Conservation (phyloP, 805 yeast genomes). For the Cephaloascus fragrans region DNA sequence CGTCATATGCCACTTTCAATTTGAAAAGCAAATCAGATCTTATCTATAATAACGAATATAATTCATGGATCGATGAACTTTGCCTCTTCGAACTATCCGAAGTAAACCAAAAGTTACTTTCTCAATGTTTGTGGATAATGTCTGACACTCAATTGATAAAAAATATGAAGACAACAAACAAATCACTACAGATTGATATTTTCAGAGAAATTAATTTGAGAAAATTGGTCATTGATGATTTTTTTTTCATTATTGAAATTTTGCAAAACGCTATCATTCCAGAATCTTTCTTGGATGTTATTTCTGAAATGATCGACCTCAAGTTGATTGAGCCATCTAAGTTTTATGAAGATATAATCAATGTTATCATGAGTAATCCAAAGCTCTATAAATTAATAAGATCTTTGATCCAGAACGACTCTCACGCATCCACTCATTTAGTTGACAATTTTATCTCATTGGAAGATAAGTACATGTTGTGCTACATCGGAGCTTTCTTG, state of each 20-base stretch:
- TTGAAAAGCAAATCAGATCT: conserved; percentile 1
- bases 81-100: neutral
- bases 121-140: conserved; percentile 16
- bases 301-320: neutral
- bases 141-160: conserved; percentile 6
- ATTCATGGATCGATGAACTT: conserved; percentile 3
- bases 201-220: conserved; percentile 1
- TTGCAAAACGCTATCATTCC: neutral
- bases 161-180: conserved; percentile 1
- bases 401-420: neutral
- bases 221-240: conserved; percentile 1
- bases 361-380: neutral
- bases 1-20: no score
- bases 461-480: neutral
- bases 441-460: neutral
- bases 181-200: conserved; percentile 1
- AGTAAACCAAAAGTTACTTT: conserved; percentile 3
- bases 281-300: neutral
- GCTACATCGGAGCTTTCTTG: neutral
- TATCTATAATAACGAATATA: conserved; percentile 5
- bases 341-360: neutral
- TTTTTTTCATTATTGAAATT: neutral
- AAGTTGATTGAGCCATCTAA: neutral
- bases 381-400: no score
- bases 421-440: neutral